Conservation (phyloP, 495 filamentous ascomycete species). For the Cudoniella acicularis region DNA sequence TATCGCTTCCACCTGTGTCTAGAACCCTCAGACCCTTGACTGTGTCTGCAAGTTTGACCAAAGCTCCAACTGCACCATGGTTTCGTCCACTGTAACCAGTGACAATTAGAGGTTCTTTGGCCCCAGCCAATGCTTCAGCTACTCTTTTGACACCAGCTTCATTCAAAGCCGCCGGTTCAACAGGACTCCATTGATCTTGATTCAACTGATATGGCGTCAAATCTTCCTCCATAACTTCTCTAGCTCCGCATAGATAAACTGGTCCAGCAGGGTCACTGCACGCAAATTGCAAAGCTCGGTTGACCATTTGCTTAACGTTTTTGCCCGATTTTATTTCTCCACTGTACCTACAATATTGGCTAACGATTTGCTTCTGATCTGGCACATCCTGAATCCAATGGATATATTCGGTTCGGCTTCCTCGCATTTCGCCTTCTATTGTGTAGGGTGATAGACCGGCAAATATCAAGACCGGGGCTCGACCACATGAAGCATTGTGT, state of each 20-base stretch:
- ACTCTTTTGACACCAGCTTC: conserved; percentile 62
- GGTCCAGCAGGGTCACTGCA: conserved; percentile 78
- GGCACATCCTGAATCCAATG: conserved; percentile 98
- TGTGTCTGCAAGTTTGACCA: conserved; percentile 74
- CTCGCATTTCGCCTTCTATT: conserved; percentile 84
- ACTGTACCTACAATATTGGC: conserved; percentile 91
- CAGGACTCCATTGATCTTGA: conserved; percentile 70
- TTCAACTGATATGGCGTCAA: conserved; percentile 74
- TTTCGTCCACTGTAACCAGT: conserved; percentile 83
- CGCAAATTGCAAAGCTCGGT: conserved; percentile 84
- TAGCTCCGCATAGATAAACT: conserved; percentile 77
- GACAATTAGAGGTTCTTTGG: conserved; percentile 73
- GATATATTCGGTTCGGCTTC: conserved; percentile 89
- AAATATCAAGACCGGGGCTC: conserved; percentile 86
- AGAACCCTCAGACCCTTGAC: conserved; percentile 79
- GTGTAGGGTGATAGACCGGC: conserved; percentile 89
- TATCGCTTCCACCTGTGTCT: conserved; percentile 88
- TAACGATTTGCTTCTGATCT: conserved; percentile 87
- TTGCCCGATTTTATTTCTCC: conserved; percentile 87
- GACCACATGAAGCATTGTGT: conserved; percentile 84
- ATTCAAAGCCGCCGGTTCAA: conserved; percentile 73
- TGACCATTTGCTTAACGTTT: conserved; percentile 96
- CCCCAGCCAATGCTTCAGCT: conserved; percentile 64
- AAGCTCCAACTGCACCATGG: conserved; percentile 59
- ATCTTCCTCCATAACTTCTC: conserved; percentile 92